Base-by-base conservation (phyloP, 2,329 filamentous ascomycete genomes). In the Diaporthe sp. region DNA sequence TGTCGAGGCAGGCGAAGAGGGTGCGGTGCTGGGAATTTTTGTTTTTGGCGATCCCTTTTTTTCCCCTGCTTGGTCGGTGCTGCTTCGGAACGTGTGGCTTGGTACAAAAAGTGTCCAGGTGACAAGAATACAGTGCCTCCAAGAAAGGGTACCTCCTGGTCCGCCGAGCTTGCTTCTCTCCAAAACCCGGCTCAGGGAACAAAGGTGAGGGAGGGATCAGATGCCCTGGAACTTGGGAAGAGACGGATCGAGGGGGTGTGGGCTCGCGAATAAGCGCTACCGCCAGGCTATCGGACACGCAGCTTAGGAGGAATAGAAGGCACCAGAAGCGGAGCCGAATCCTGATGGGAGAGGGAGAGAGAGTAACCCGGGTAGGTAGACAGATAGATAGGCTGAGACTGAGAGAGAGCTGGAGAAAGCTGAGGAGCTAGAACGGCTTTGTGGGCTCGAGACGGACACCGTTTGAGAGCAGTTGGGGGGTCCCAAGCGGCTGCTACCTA, bases 191-290 rank as follows among this genome's bases (percentile, higher is more conserved):
- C 33, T 54, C 45, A 22, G 22, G n/a, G 70, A 50, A 72, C 57
- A 72, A 64, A 72, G 57, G 57, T 64, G 45, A 72, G 45, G 30
- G 57, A 38, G 45, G 68, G 57, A 38, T 60, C 58, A 38, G 50
- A 57, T 70, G 45, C 50, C 33, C 40, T 17, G 40, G 25, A 61
- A 50, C 17, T 52, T 33, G 69, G 13, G 30, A 33, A 47, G 42
- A 52, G 42, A 50, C 61, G 61, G 45, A 38, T 72, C 50, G 58
- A 72, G 70, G 70, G 47, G 61, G 61, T 33, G 64, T 52, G 64
- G 64, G 70, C 70, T 72, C 45, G 57, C 30, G 70, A 45, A 72
- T 72, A 72, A 72, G 70, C 70, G 70, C 70, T 72, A 72, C 69
- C 58, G 70, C 28, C 70, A 25, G 67, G 50, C 67, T 61, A 61